Evolutionary conservation across 495 filamentous ascomycete genomes (phyloP), one percentile per base, ranked within the genome.

Genomic region (Elaphomyces granulatus): DNA sequence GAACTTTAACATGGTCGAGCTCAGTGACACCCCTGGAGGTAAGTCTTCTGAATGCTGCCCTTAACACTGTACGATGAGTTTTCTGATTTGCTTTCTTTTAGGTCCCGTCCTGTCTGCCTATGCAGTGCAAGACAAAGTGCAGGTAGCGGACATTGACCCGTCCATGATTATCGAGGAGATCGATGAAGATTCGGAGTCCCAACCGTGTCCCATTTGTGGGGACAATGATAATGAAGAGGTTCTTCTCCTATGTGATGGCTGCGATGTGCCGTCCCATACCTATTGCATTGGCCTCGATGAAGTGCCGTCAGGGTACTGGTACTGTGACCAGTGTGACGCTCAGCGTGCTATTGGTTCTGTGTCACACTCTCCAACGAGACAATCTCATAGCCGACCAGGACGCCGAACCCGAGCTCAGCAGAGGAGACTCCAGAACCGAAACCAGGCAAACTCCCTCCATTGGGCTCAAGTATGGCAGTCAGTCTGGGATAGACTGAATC

Each of bases 141-240:
- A 98, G 59, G 78, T 84, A 15, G 78, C 80, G 37, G 88, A 94
- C 23, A 75, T 92, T 51, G 88, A 96, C 50, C 77, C 80, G 8
- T 77, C 73, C 36, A 80, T 81, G 64, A 72, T 83, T 54, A 63
- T 82, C 28, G 82, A 83, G 37, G 67, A 71, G 17, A 80, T 86
- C 20, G 78, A 80, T 32, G 72, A 80, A 36, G 64, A 77, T 36
- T 51, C 64, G 33, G 70, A 75, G 40, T 61, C 59, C 38, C 74
- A 70, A 26, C 81, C 81, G 1, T 95, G 88, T 58, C 74, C 77
- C n/a, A 62, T 94, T 32, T 96, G 88, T 65, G 72, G 76, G 9
- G 66, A 72, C 34, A 60, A 73, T 40, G 83, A 85, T 43, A 70
- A 83, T 39, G 81, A 88, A 58, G 79, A 92, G 19, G 59, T 80